Percentiles rank a stretch among this genome's conserved stretches.
Conservation (phyloP, 495 filamentous ascomycete genomes). For the Neurospora sp. region DNA sequence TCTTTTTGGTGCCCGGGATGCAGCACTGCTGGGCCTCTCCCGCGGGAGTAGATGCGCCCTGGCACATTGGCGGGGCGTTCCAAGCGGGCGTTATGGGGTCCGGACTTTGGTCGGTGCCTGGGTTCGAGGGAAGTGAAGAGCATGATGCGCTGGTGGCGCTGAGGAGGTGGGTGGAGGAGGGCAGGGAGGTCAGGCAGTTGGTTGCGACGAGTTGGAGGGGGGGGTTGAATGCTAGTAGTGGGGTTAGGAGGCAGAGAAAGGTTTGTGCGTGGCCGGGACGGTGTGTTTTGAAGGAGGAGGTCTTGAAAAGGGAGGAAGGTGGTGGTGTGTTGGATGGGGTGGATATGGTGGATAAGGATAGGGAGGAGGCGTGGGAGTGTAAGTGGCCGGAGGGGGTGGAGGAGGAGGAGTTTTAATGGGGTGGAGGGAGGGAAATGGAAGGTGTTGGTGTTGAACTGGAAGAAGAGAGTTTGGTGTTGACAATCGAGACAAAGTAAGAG, state of each 20-base stretch:
- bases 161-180: conserved; percentile 44
- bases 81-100: conserved; percentile 23
- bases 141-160: conserved; percentile 41
- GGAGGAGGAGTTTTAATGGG: neutral
- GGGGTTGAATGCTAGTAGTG: conserved; percentile 16
- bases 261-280: conserved; percentile 36
- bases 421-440: neutral
- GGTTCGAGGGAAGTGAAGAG: conserved; percentile 26
- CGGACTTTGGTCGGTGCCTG: conserved; percentile 21
- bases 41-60: conserved; percentile 30
- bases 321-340: neutral
- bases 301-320: neutral
- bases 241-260: conserved; percentile 31
- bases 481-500: neutral
- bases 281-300: conserved; percentile 10
- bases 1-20: conserved; percentile 36
- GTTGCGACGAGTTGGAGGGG: conserved; percentile 36
- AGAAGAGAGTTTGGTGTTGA: neutral
- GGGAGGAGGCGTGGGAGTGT: neutral
- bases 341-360: neutral
- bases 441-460: neutral
- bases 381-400: neutral
- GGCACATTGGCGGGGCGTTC: conserved; percentile 29
- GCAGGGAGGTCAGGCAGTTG: conserved; percentile 25
- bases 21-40: conserved; percentile 27